Evolutionary conservation across 768 basidiomycete genomes (phyloP).

Genomic region (Leucocoprinus sp.): DNA sequence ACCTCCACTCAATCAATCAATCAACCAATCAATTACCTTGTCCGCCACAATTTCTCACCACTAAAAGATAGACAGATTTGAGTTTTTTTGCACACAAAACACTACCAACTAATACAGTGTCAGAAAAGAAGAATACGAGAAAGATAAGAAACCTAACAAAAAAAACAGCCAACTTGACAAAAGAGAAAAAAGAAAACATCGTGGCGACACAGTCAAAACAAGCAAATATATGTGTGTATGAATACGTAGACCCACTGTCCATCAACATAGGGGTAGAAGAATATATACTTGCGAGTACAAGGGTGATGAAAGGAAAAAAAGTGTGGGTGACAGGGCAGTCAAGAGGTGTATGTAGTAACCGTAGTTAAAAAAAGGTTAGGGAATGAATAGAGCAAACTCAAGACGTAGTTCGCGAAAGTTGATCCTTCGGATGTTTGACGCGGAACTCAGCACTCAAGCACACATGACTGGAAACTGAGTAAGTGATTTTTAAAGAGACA

Average conservation of each 20-base stretch:
- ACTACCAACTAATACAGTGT: conserved; percentile 11
- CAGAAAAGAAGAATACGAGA: conserved; percentile 11
- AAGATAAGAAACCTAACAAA: conserved; percentile 12
- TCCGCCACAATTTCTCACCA: conserved; percentile 3
- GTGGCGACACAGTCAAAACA: conserved; percentile 12
- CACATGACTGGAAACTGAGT: conserved; percentile 46
- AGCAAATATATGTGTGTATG: conserved; percentile 13
- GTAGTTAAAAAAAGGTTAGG: conserved; percentile 9
- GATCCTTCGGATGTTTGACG: conserved; percentile 61
- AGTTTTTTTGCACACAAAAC: conserved; percentile 8
- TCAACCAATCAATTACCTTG: conserved; percentile 3
- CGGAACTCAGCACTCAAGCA: conserved; percentile 70
- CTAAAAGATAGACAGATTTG: conserved; percentile 10
- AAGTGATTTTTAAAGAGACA: neutral
- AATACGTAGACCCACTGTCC: conserved; percentile 11
- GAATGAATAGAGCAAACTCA: conserved; percentile 8
- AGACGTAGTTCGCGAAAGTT: conserved; percentile 8
- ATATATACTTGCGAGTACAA: conserved; percentile 12
- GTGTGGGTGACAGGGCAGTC: conserved; percentile 3
- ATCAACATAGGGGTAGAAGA: conserved; percentile 7
- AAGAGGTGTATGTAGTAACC: conserved; percentile 2
- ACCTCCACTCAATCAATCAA: neutral
- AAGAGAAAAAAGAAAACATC: conserved; percentile 14
- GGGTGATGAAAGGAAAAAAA: conserved; percentile 5
- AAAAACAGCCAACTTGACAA: conserved; percentile 11